A percentile compares a stretch with the other conserved stretches of the same genome.
phyloP scores from a whole-genome alignment of 148 eudicot genomes.

The Talinum fruticosum region DNA sequence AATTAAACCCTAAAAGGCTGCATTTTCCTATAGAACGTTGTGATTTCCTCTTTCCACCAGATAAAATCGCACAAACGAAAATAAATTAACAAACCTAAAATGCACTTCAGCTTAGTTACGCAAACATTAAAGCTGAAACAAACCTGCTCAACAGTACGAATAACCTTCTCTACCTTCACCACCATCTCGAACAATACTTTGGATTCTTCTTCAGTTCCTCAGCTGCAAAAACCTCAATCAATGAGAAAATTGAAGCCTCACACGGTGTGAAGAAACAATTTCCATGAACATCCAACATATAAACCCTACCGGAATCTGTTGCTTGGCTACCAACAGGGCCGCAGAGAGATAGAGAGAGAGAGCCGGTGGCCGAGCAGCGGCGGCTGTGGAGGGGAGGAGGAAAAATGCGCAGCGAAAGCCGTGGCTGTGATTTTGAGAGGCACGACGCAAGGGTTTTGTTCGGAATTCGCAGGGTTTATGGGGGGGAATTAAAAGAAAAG shows the following conservation, averaged over 20 bases:
- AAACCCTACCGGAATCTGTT: background rate
- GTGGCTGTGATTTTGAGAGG: background rate
- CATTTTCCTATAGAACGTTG: background rate
- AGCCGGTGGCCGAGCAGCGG: background rate
- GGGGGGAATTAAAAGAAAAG: too few relatives aligned
- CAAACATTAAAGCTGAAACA: background rate
- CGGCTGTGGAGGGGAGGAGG: background rate
- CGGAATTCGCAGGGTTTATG: background rate
- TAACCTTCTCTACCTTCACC: constrained; percentile 19
- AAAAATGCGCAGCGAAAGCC: too few relatives aligned
- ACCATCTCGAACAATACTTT: constrained; percentile 8
- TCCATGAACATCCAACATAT: background rate
- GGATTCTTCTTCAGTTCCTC: background rate
- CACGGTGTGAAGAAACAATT: background rate
- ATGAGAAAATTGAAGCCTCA: background rate
- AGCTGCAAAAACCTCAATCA: background rate
- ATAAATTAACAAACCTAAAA: background rate
- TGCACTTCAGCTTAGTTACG: background rate
- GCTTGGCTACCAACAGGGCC: background rate
- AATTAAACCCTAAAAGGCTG: background rate
- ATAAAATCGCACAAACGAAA: background rate
- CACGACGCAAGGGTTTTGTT: background rate
- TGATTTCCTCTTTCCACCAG: background rate
- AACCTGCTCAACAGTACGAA: constrained; percentile 22
- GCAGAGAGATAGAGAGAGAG: background rate